A percentile compares a stretch with the other conserved stretches of the same genome.
Conservation (phyloP, 2,329 filamentous ascomycete species). For the Alternaria novae-zelandiae region DNA sequence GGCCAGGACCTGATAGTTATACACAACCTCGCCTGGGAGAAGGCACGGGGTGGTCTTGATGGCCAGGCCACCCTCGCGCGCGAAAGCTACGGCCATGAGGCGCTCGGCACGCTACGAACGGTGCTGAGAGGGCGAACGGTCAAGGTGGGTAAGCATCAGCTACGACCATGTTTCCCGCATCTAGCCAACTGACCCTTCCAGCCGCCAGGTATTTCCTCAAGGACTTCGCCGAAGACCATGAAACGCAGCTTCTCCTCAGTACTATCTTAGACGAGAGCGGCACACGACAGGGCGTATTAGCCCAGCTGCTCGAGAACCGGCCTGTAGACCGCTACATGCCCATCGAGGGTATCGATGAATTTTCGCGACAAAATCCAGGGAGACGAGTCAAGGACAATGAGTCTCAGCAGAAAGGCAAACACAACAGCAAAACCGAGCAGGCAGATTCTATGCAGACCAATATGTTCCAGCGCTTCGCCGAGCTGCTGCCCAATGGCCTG, state of each 20-base stretch:
- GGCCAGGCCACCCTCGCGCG: constrained; percentile 46
- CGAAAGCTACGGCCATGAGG: constrained; percentile 42
- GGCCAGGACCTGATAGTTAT: constrained; percentile 46
- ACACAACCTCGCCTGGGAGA: constrained; percentile 52
- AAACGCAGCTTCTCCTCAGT: constrained; percentile 38
- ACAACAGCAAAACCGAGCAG: constrained; percentile 9
- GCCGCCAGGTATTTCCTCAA: constrained; percentile 37
- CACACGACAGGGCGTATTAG: constrained; percentile 39
- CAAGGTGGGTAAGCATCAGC: constrained; percentile 46
- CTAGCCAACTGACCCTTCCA: constrained; percentile 19
- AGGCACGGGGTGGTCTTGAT: constrained; percentile 39
- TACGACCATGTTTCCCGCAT: neutral
- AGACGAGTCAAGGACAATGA: constrained; percentile 14
- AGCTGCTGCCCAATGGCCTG: constrained; percentile 54
- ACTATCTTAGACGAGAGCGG: constrained; percentile 42
- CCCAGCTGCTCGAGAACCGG: constrained; percentile 35
- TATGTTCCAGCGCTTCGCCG: constrained; percentile 54
- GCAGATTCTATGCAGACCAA: constrained; percentile 47
- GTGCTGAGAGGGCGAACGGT: constrained; percentile 44
- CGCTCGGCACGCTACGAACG: constrained; percentile 42
- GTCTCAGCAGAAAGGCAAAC: constrained; percentile 7
- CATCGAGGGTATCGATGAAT: constrained; percentile 31
- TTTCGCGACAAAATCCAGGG: constrained; percentile 19
- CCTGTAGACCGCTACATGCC: constrained; percentile 32
- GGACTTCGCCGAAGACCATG: constrained; percentile 13